These are phyloP conservation scores for Cyclaneusma minus DNA, from an alignment of 2,329 filamentous ascomycete genomes.

Conservation along the genomic window DNA sequence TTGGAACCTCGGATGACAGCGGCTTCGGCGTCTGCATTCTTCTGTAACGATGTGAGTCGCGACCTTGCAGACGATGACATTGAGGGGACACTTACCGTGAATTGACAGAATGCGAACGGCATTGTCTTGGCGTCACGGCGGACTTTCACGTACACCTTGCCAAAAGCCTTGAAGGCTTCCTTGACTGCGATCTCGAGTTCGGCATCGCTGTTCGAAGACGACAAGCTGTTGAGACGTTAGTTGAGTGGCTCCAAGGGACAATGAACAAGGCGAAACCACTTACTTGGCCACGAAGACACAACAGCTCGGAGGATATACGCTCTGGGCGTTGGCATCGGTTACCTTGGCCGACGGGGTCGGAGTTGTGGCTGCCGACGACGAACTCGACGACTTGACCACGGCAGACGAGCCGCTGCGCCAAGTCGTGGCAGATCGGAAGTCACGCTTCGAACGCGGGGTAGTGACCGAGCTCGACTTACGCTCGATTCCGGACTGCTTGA, in stretches of 20 bases:
- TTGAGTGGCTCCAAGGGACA: conserved; percentile 1
- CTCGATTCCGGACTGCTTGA: too few relatives aligned
- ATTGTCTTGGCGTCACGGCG: conserved; percentile 41
- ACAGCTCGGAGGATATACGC: conserved; percentile 28
- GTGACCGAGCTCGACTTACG: too few relatives aligned
- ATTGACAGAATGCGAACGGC: conserved; percentile 51
- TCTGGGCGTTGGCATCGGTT: conserved; percentile 14
- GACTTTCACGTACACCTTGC: conserved; percentile 46
- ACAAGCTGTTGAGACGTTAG: conserved; percentile 26
- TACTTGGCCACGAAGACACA: conserved; percentile 55
- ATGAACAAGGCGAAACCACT: conserved; percentile 15
- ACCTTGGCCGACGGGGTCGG: conserved; percentile 5
- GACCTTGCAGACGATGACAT: neutral
- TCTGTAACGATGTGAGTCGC: conserved; percentile 22
- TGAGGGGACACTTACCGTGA: conserved; percentile 34
- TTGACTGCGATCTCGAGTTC: conserved; percentile 37
- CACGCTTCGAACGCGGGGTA: neutral
- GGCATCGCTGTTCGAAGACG: conserved; percentile 31
- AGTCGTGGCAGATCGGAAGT: neutral
- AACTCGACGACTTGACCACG: too few relatives aligned
- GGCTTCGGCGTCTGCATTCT: conserved; percentile 28
- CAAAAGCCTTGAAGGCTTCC: conserved; percentile 34
- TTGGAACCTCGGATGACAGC: conserved; percentile 33
- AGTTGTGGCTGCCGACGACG: too few relatives aligned
- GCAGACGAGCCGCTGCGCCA: too few relatives aligned